Percentiles rank a stretch among this genome's conserved stretches.
phyloP scores from a whole-genome alignment of 345 rosid genomes.

The Populus davidiana region DNA sequence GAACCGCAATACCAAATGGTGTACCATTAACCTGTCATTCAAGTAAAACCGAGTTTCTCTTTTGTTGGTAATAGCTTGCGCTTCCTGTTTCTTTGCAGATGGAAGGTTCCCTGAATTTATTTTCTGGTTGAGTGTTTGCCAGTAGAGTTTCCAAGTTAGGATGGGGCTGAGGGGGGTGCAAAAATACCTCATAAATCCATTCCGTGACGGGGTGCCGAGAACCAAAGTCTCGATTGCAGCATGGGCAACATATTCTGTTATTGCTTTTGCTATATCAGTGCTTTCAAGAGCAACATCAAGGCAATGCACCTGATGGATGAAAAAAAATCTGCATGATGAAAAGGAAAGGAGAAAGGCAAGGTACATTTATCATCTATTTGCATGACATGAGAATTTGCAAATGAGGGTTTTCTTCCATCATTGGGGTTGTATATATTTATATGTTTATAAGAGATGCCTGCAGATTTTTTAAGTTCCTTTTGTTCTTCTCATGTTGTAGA shows the following conservation, averaged over 20 bases:
- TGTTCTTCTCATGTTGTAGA: too few species aligned
- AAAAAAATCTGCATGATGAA: background rate
- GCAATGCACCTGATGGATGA: slow-evolving; percentile 47
- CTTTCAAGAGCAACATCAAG: slow-evolving; percentile 66
- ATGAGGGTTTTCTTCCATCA: background rate
- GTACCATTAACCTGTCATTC: too few species aligned
- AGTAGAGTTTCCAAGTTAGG: background rate
- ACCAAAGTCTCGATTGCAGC: slow-evolving; percentile 74
- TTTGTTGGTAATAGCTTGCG: too few species aligned
- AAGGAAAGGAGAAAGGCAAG: background rate
- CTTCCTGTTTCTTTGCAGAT: too few species aligned
- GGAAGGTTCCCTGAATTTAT: background rate
- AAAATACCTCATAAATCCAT: slow-evolving; percentile 64
- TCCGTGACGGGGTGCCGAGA: slow-evolving; percentile 69
- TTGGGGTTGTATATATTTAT: background rate
- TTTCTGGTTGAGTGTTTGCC: background rate
- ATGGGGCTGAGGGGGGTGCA: background rate
- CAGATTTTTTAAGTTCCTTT: background rate
- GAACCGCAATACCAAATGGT: too few species aligned
- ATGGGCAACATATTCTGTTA: slow-evolving; percentile 65
- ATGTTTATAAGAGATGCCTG: background rate
- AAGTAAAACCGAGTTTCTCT: too few species aligned
- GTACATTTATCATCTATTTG: background rate
- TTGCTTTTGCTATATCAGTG: slow-evolving; percentile 56
- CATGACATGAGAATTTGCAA: background rate